Conservation (phyloP, 1,284 basidiomycete genomes). For the Heliocybe sulcata region DNA sequence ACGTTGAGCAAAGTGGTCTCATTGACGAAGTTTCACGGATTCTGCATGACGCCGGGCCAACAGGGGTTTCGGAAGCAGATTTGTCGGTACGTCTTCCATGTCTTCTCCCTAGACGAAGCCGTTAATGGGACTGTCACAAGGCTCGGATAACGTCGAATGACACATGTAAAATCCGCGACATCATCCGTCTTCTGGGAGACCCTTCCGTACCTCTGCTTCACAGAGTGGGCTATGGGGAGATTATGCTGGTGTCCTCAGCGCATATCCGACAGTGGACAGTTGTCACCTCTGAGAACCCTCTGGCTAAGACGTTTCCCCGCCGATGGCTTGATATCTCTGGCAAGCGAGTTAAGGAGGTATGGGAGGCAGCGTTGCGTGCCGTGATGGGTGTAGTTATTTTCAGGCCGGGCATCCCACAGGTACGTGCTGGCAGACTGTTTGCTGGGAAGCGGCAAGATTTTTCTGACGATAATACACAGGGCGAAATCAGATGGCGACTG, state of each 20-base stretch:
- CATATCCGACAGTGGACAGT: slow-evolving; percentile 56
- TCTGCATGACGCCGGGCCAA: slow-evolving; percentile 31
- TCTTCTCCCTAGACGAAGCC: not conserved
- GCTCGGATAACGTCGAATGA: not conserved
- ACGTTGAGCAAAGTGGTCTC: slow-evolving; percentile 25
- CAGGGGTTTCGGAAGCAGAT: slow-evolving; percentile 39
- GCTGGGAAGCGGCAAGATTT: not conserved
- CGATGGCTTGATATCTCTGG: slow-evolving; percentile 77
- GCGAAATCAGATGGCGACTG: slow-evolving; percentile 61
- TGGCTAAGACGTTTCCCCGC: slow-evolving; percentile 49
- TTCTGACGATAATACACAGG: slow-evolving; percentile 28
- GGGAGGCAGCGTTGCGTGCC: slow-evolving; percentile 64
- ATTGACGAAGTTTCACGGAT: slow-evolving; percentile 19
- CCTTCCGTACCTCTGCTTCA: slow-evolving; percentile 48
- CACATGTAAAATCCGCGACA: slow-evolving; percentile 15
- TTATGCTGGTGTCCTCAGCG: slow-evolving; percentile 40
- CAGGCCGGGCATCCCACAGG: slow-evolving; percentile 71
- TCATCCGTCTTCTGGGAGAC: slow-evolving; percentile 36
- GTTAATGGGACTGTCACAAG: not conserved
- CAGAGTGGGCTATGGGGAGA: slow-evolving; percentile 58
- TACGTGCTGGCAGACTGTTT: slow-evolving; percentile 23
- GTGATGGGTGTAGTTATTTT: slow-evolving; percentile 59
- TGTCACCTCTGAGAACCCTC: slow-evolving; percentile 35
- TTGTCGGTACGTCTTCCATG: slow-evolving; percentile 37
- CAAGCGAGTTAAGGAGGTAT: slow-evolving; percentile 47